Evolutionary conservation across 306 rosid genomes (phyloP).

Genomic region (Potentilla sterilis): DNA sequence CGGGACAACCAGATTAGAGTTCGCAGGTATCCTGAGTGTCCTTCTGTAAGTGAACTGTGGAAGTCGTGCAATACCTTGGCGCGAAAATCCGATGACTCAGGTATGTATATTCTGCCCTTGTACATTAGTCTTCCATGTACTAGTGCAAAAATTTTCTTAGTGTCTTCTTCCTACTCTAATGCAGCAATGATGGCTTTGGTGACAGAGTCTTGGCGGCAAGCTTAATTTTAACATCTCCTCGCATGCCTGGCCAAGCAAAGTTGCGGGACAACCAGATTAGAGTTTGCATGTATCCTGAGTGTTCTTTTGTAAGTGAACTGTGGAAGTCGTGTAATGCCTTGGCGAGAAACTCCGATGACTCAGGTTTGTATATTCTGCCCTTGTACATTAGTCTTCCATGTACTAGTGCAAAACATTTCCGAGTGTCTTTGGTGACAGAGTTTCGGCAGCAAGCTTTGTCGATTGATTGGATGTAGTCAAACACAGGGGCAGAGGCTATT

Average conservation of each 20-base stretch:
- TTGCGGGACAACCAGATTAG: background rate
- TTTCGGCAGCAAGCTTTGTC: no score
- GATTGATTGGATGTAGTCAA: background rate
- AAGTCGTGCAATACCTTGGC: no score
- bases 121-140: background rate
- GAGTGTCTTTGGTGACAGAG: no score
- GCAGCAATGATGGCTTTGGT: no score
- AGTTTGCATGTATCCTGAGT: background rate
- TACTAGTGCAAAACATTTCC: no score
- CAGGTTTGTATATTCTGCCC: background rate
- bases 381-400: background rate
- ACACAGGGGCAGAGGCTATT: no score
- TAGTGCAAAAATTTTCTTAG: background rate
- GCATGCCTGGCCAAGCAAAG: background rate
- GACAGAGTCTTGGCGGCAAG: no score
- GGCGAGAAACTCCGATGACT: background rate
- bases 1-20: fast-evolving
- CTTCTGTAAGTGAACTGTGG: background rate
- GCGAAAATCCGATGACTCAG: background rate
- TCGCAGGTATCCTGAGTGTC: background rate
- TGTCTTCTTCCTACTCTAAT: no score
- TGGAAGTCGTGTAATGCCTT: background rate
- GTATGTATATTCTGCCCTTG: background rate
- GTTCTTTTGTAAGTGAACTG: no score
- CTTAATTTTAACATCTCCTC: background rate